Evolutionary conservation across 306 rosid genomes (phyloP).

Genomic region (Echinosophora koreensis): DNA sequence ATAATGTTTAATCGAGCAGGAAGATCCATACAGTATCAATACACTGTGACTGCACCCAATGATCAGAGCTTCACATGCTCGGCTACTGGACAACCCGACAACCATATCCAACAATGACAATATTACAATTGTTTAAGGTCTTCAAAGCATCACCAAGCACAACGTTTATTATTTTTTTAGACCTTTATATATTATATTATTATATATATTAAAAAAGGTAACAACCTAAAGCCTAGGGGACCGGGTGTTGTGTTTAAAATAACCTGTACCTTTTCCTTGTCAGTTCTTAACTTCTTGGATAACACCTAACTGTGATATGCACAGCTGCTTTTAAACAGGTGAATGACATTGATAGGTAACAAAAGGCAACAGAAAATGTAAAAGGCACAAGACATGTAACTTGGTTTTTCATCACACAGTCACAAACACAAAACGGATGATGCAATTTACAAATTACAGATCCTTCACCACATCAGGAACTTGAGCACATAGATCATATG

Average conservation of each 20-base stretch:
- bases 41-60: conserved; percentile 47
- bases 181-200: background rate
- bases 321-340: conserved; percentile 38
- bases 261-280: conserved; percentile 19
- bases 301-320: conserved; percentile 13
- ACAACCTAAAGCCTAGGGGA: background rate
- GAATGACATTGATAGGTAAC: conserved; percentile 31
- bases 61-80: conserved; percentile 61
- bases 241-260: background rate
- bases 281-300: conserved; percentile 12
- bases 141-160: conserved; percentile 41
- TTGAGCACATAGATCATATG: conserved; percentile 43
- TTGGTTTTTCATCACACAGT: conserved; percentile 40
- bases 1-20: conserved; percentile 3
- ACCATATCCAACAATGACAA: conserved; percentile 53
- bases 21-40: conserved; percentile 39
- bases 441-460: conserved; percentile 56
- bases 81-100: conserved; percentile 58
- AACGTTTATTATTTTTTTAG: background rate
- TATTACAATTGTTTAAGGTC: conserved; percentile 39
- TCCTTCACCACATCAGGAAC: conserved; percentile 50
- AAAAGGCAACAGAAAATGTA: conserved; percentile 24
- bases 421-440: conserved; percentile 50
- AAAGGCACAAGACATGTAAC: conserved; percentile 37
- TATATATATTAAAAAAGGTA: conserved; percentile 21